Conservation (phyloP, 768 basidiomycete species). For the Termitomyces sp. region DNA sequence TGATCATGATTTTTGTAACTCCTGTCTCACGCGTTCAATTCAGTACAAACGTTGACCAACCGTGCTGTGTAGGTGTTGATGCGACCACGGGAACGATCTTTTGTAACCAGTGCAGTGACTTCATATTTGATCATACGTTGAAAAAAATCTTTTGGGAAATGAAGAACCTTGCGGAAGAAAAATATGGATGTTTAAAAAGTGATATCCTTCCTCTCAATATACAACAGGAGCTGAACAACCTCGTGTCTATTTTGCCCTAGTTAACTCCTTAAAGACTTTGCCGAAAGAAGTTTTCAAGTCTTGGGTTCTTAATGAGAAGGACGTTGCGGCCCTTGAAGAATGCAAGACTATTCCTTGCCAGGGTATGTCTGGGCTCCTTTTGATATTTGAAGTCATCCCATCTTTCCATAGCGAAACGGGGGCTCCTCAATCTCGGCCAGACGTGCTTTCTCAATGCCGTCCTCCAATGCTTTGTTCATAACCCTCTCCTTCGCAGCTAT, state of each 20-base stretch:
- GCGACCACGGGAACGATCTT: conserved; percentile 68
- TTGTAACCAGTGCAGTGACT: conserved; percentile 70
- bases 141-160: conserved; percentile 40
- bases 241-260: conserved; percentile 8
- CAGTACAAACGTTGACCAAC: background rate
- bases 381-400: background rate
- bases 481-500: conserved; percentile 83
- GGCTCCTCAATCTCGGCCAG: conserved; percentile 83
- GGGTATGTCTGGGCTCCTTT: conserved; percentile 35
- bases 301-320: conserved; percentile 35
- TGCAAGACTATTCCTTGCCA: conserved; percentile 62
- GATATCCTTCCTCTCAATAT: background rate
- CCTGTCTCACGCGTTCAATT: background rate
- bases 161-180: conserved; percentile 53
- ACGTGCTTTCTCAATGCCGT: conserved; percentile 95
- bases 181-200: conserved; percentile 58
- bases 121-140: conserved; percentile 56
- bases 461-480: conserved; percentile 84
- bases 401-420: conserved; percentile 56
- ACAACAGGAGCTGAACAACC: background rate
- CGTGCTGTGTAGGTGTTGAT: conserved; percentile 60
- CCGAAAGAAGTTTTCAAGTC: conserved; percentile 28
- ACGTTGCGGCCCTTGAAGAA: conserved; percentile 40
- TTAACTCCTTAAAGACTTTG: conserved; percentile 7
- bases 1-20: conserved; percentile 65